These are phyloP conservation scores for Erysiphe pulchra DNA, from an alignment of 2,329 filamentous ascomycete species.

Conservation along the genomic window DNA sequence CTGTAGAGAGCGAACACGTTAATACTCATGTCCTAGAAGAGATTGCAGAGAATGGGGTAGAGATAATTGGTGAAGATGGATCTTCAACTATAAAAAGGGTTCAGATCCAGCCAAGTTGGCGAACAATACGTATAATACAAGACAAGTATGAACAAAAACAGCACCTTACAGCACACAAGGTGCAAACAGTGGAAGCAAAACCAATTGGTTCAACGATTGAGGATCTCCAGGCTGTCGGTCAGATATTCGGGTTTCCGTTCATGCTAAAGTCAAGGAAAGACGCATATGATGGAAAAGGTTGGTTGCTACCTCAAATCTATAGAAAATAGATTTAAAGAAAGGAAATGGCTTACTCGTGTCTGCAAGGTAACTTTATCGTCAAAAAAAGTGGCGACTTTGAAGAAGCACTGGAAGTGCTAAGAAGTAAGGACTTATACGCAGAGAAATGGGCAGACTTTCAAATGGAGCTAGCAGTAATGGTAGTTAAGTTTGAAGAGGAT, in stretches of 20 bases:
- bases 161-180: conserved; percentile 38
- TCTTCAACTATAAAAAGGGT: conserved; percentile 21
- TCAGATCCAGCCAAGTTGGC: conserved; percentile 57
- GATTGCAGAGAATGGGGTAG: conserved; percentile 38
- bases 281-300: conserved; percentile 66
- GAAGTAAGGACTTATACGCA: conserved; percentile 51
- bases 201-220: conserved; percentile 25
- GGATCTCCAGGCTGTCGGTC: conserved; percentile 33
- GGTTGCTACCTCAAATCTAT: background rate
- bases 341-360: background rate
- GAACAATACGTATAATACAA: conserved; percentile 69
- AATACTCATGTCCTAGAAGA: conserved; percentile 76
- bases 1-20: conserved; percentile 88
- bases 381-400: conserved; percentile 31
- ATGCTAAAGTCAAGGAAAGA: conserved; percentile 84
- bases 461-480: conserved; percentile 81
- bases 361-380: conserved; percentile 34
- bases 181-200: conserved; percentile 49
- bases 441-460: conserved; percentile 61
- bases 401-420: conserved; percentile 42
- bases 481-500: conserved; percentile 62
- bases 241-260: conserved; percentile 50
- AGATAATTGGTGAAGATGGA: conserved; percentile 20
- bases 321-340: background rate
- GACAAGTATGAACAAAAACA: conserved; percentile 84